Evolutionary conservation across 441 rosid genomes (phyloP).

Genomic region (Euphorbia celastroides): DNA sequence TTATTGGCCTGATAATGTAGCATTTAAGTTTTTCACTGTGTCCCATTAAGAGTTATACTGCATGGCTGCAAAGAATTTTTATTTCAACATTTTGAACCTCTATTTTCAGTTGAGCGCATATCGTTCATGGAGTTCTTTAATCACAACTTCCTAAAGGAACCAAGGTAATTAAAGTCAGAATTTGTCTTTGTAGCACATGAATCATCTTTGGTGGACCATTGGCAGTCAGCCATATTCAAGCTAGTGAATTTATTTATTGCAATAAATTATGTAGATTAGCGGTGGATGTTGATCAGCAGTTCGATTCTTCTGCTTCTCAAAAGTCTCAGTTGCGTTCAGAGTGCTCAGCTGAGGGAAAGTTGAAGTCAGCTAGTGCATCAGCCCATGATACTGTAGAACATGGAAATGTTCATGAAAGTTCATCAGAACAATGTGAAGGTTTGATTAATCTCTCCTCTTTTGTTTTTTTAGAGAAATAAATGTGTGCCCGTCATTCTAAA

Average conservation of each 20-base stretch:
- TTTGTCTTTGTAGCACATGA: constrained; percentile 7
- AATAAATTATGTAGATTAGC: constrained; percentile 37
- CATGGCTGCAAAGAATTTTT: not conserved
- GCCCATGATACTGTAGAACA: constrained; percentile 24
- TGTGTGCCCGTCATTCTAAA: constrained; percentile 4
- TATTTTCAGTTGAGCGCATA: constrained; percentile 57
- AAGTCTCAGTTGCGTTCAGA: constrained; percentile 26
- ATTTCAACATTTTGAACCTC: constrained; percentile 9
- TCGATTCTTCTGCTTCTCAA: constrained; percentile 30
- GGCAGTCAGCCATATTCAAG: constrained; percentile 13
- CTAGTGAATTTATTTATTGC: constrained; percentile 19
- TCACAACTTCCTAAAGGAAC: constrained; percentile 59
- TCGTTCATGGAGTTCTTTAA: constrained; percentile 69
- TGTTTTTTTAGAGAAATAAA: not conserved
- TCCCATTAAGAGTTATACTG: constrained; percentile 12
- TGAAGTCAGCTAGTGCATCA: constrained; percentile 22
- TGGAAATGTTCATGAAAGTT: constrained; percentile 25
- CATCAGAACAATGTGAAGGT: constrained; percentile 43
- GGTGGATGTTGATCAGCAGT: constrained; percentile 28
- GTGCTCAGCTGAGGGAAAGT: constrained; percentile 17
- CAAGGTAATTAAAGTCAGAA: constrained; percentile 37
- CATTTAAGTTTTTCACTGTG: not conserved
- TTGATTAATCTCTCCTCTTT: constrained; percentile 10
- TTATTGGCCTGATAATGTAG: not conserved
- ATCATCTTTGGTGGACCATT: constrained; percentile 11